Percentiles rank a stretch among this genome's conserved stretches.
Evolutionary conservation across 2,329 filamentous ascomycete genomes (phyloP).

Genomic region (Parastagonospora avenae): DNA sequence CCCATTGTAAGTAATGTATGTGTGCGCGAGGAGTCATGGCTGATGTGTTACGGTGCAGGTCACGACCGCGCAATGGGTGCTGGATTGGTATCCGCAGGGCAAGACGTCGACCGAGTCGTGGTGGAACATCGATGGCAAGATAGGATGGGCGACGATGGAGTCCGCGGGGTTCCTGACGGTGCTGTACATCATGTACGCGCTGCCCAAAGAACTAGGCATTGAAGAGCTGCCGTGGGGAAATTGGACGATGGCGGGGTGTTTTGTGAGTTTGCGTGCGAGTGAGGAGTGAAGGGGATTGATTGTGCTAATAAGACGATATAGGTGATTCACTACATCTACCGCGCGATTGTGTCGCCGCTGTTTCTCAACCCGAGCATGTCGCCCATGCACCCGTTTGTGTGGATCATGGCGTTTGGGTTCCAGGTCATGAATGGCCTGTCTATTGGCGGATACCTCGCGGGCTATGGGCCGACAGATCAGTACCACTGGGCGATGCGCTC

Average conservation of each 20-base stretch:
- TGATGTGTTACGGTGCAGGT: conserved; percentile 56
- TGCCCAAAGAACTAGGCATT: conserved; percentile 65
- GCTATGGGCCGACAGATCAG: conserved; percentile 72
- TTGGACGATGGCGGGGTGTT: conserved; percentile 73
- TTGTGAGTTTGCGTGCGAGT: conserved; percentile 46
- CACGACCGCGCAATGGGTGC: conserved; percentile 71
- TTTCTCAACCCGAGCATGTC: conserved; percentile 88
- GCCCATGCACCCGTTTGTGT: conserved; percentile 76
- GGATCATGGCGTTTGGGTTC: conserved; percentile 68
- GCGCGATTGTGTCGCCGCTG: conserved; percentile 80
- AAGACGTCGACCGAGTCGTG: conserved; percentile 79
- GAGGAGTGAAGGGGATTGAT: neutral
- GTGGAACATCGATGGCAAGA: conserved; percentile 86
- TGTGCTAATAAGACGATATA: conserved; percentile 38
- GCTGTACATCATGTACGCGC: conserved; percentile 75
- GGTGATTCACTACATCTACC: conserved; percentile 88
- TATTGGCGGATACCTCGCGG: conserved; percentile 80
- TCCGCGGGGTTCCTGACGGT: conserved; percentile 75
- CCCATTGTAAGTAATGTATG: conserved; percentile 49
- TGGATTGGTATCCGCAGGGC: conserved; percentile 85
- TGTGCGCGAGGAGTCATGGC: neutral
- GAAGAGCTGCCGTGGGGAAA: conserved; percentile 74
- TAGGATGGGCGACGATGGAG: conserved; percentile 91
- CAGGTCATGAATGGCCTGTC: conserved; percentile 80
- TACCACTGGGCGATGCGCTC: conserved; percentile 56